phyloP scores from a whole-genome alignment of 169 alveolate genomes.

The Eimeria necatrix region DNA sequence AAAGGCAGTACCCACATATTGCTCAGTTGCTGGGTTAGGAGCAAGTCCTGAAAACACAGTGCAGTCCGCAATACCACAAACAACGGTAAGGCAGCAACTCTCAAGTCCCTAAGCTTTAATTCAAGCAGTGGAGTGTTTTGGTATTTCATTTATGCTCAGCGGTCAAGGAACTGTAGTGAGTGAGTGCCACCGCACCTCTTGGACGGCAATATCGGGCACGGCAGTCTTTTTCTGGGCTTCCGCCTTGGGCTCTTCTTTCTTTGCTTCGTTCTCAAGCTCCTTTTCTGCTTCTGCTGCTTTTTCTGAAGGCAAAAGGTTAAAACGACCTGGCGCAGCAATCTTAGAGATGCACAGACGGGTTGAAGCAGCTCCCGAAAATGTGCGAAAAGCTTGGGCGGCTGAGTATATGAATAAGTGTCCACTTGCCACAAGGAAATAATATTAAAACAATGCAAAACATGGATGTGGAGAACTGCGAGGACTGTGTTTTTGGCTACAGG shows the following conservation, averaged over 20 bases:
- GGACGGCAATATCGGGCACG: background rate
- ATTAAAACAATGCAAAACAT: no score
- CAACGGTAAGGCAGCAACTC: background rate
- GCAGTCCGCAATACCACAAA: background rate
- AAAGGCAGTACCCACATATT: constrained; percentile 79
- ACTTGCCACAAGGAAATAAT: no score
- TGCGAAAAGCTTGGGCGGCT: no score
- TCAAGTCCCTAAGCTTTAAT: background rate
- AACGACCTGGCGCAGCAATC: background rate
- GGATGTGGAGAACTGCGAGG: no score
- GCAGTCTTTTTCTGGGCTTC: constrained; percentile 12
- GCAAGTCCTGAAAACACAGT: constrained; percentile 58
- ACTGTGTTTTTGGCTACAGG: no score
- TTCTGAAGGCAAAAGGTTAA: background rate
- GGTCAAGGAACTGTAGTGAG: background rate
- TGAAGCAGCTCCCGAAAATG: no score
- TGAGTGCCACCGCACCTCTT: background rate
- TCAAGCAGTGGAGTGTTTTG: background rate
- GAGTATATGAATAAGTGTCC: no score
- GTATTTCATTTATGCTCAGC: background rate
- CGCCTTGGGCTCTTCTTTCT: constrained; percentile 9
- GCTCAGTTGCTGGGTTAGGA: constrained; percentile 74
- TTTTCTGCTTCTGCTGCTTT: constrained; percentile 24
- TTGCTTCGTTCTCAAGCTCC: constrained; percentile 41
- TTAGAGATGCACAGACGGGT: no score